Percentiles rank a stretch among this genome's conserved stretches.
These are phyloP conservation scores for Xylaria multiplex DNA, from an alignment of 2,329 filamentous ascomycete species.

Conservation along the genomic window DNA sequence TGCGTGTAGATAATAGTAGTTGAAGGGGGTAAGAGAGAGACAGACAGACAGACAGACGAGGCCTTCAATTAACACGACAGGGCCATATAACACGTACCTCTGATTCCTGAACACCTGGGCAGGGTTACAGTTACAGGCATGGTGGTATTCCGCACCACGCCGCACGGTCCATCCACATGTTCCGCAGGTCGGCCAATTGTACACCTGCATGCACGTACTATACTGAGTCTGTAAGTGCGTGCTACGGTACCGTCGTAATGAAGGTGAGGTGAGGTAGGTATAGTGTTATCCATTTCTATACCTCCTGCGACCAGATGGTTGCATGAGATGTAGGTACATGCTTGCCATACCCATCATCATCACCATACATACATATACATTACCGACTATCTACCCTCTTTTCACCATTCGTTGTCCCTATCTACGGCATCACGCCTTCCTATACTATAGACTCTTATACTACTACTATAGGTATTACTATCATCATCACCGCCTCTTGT, in stretches of 20 bases:
- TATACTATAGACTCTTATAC: conserved; percentile 11
- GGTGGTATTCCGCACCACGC: conserved; percentile 37
- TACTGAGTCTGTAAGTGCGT: conserved; percentile 1
- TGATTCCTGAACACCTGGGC: neutral
- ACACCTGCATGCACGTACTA: conserved; percentile 34
- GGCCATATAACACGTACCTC: too few relatives aligned
- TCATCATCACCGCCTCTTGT: conserved; percentile 5
- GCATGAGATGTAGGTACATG: conserved; percentile 38
- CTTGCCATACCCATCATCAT: conserved; percentile 32
- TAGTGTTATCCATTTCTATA: conserved; percentile 7
- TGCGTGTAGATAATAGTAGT: too few relatives aligned
- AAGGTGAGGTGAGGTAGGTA: too few relatives aligned
- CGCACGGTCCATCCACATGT: conserved; percentile 36
- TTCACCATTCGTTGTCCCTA: conserved; percentile 13
- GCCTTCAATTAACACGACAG: too few relatives aligned
- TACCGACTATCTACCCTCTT: conserved; percentile 20
- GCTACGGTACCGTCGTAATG: neutral
- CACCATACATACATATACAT: conserved; percentile 32
- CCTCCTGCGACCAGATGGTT: conserved; percentile 34
- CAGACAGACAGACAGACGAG: neutral
- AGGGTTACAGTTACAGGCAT: conserved; percentile 6
- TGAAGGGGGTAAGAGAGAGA: too few relatives aligned
- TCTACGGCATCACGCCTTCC: conserved; percentile 11
- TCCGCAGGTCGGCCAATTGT: conserved; percentile 38
- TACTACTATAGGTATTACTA: neutral